phyloP scores from a whole-genome alignment of 345 rosid species.

The Syzygium jambos region DNA sequence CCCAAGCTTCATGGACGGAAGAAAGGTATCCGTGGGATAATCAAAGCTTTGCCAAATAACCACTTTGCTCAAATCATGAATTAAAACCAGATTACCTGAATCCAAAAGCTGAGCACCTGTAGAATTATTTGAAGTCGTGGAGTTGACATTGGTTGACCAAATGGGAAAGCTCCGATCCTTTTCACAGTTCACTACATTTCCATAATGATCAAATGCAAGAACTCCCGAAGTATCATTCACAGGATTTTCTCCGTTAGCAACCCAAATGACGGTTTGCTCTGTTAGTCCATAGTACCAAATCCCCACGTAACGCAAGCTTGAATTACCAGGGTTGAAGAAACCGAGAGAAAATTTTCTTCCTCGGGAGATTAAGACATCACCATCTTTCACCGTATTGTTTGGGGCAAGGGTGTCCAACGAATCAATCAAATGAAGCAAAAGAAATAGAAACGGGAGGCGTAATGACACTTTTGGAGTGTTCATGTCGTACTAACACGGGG shows the following conservation, averaged over 20 bases:
- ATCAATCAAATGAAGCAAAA: background rate
- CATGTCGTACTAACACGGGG: background rate
- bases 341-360: constrained; percentile 36
- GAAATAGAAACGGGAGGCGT: background rate
- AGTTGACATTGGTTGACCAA: constrained; percentile 43
- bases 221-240: constrained; percentile 29
- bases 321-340: constrained; percentile 41
- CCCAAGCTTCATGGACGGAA: constrained; percentile 66
- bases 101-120: constrained; percentile 41
- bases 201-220: constrained; percentile 27
- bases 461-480: background rate
- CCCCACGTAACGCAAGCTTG: constrained; percentile 49
- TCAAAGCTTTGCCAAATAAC: constrained; percentile 69
- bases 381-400: constrained; percentile 22
- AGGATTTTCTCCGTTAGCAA: constrained; percentile 63
- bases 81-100: constrained; percentile 52
- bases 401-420: constrained; percentile 12
- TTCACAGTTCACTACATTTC: constrained; percentile 25
- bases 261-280: constrained; percentile 49
- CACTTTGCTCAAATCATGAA: constrained; percentile 11
- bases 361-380: constrained; percentile 27
- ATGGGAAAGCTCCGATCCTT: constrained; percentile 19
- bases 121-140: background rate
- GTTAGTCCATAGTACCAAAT: constrained; percentile 51
- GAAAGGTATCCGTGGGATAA: constrained; percentile 47